A percentile compares a stretch with the other conserved stretches of the same genome.
phyloP scores from a whole-genome alignment of 192 early-diverging fungal species.

The Mortierella antarctica region DNA sequence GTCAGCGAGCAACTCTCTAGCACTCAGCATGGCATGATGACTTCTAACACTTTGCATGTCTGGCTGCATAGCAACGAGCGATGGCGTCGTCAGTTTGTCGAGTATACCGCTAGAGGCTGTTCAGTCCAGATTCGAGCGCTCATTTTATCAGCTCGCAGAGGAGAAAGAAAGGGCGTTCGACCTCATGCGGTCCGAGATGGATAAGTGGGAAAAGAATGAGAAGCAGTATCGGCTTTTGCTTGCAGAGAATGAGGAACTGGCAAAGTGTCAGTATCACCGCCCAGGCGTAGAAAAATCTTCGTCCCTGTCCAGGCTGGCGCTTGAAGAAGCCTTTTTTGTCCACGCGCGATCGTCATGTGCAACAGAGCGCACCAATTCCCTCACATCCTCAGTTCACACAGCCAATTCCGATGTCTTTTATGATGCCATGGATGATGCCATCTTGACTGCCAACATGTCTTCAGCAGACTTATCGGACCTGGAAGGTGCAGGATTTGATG shows the following conservation, averaged over 20 bases:
- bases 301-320: conserved; percentile 21
- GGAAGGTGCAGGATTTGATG: conserved; percentile 58
- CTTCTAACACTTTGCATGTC: too few relatives aligned
- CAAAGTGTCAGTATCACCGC: background rate
- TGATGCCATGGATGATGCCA: conserved; percentile 73
- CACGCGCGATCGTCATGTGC: conserved; percentile 28
- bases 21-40: too few relatives aligned
- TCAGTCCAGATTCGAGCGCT: conserved; percentile 32
- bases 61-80: conserved; percentile 28
- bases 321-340: conserved; percentile 40
- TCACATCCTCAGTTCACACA: conserved; percentile 46
- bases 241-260: conserved; percentile 36
- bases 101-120: conserved; percentile 36
- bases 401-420: conserved; percentile 67
- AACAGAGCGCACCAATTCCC: conserved; percentile 39
- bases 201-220: conserved; percentile 57
- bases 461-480: conserved; percentile 60
- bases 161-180: conserved; percentile 55
- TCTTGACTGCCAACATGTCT: conserved; percentile 54
- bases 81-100: conserved; percentile 24
- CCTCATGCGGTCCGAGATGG: conserved; percentile 49
- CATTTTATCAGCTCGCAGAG: conserved; percentile 30
- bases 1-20: too few relatives aligned
- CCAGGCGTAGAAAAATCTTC: conserved; percentile 2
- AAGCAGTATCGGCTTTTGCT: conserved; percentile 45